Percentiles rank a stretch among this genome's conserved stretches.
Evolutionary conservation across 345 rosid genomes (phyloP).

Genomic region (Salix brachista): DNA sequence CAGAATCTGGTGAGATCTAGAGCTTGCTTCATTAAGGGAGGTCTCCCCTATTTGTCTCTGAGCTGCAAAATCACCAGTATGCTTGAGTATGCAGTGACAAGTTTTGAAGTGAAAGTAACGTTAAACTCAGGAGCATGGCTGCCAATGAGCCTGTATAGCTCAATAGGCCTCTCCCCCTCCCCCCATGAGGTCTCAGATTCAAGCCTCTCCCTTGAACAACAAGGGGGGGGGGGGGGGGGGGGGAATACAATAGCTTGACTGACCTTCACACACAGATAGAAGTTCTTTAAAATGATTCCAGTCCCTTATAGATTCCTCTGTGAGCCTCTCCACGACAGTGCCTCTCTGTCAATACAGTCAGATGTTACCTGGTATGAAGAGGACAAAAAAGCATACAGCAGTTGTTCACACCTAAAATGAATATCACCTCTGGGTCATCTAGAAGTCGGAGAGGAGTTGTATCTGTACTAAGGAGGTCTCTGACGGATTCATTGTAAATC

Average conservation of each 20-base stretch:
- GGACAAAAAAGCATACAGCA: slow-evolving; percentile 7
- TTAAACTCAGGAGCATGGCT: not conserved
- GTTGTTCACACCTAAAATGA: slow-evolving; percentile 16
- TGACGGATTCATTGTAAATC: slow-evolving; percentile 90
- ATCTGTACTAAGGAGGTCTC: slow-evolving; percentile 77
- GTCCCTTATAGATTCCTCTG: slow-evolving; percentile 64
- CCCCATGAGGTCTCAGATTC: not conserved
- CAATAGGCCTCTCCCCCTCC: not conserved
- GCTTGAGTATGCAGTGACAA: slow-evolving; percentile 17
- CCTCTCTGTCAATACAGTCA: slow-evolving; percentile 59
- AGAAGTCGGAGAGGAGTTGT: slow-evolving; percentile 73
- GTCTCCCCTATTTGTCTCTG: slow-evolving; percentile 97
- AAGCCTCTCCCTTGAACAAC: not conserved
- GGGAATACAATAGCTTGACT: slow-evolving; percentile 15
- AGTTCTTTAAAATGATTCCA: slow-evolving; percentile 79
- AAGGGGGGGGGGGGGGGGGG: not conserved
- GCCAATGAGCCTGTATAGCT: not conserved
- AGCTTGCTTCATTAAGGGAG: slow-evolving; percentile 83
- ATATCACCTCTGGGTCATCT: slow-evolving; percentile 87
- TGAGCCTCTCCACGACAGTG: slow-evolving; percentile 81
- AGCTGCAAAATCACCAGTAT: slow-evolving; percentile 46
- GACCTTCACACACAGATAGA: slow-evolving; percentile 73
- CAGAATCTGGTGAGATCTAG: slow-evolving; percentile 95
- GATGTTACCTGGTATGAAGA: slow-evolving; percentile 15
- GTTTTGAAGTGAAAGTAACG: not conserved